These are phyloP conservation scores for Penicillium coprophilum DNA, from an alignment of 495 filamentous ascomycete species.

Conservation along the genomic window DNA sequence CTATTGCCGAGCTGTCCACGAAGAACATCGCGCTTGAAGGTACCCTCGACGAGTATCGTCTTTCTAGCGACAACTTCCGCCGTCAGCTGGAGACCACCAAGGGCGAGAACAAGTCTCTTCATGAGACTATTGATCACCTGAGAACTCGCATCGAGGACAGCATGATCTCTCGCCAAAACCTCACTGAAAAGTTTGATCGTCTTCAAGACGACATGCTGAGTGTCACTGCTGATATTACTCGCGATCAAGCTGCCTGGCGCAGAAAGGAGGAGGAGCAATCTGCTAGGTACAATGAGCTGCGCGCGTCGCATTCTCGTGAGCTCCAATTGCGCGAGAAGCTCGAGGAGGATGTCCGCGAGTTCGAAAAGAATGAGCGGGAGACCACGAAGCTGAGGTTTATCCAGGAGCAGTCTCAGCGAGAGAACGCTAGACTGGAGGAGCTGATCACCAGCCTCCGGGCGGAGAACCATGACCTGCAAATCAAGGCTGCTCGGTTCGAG, in stretches of 20 bases:
- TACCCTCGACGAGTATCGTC: slow-evolving; percentile 61
- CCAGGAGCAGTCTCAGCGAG: slow-evolving; percentile 54
- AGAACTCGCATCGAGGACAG: slow-evolving; percentile 80
- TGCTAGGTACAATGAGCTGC: slow-evolving; percentile 75
- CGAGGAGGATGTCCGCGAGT: slow-evolving; percentile 70
- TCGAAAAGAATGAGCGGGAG: slow-evolving; percentile 75
- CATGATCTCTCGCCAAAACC: slow-evolving; percentile 70
- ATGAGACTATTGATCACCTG: slow-evolving; percentile 65
- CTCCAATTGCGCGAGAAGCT: slow-evolving; percentile 73
- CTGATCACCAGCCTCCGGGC: slow-evolving; percentile 61
- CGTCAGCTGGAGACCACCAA: slow-evolving; percentile 53
- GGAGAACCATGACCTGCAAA: slow-evolving; percentile 65
- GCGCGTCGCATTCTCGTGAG: slow-evolving; percentile 74
- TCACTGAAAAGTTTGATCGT: slow-evolving; percentile 75
- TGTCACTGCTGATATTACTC: slow-evolving; percentile 71
- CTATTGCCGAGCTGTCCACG: slow-evolving; percentile 59
- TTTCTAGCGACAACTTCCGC: slow-evolving; percentile 56
- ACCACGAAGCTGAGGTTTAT: slow-evolving; percentile 56
- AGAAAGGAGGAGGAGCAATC: slow-evolving; percentile 72
- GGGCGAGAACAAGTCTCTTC: slow-evolving; percentile 58
- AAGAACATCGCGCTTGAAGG: slow-evolving; percentile 58
- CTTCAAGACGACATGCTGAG: slow-evolving; percentile 81
- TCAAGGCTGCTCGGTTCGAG: slow-evolving; percentile 65
- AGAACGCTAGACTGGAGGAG: slow-evolving; percentile 61
- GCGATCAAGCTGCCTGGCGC: slow-evolving; percentile 73